These are phyloP conservation scores for Ceratobasidium sp. DNA, from an alignment of 1,284 basidiomycete genomes.

Conservation along the genomic window DNA sequence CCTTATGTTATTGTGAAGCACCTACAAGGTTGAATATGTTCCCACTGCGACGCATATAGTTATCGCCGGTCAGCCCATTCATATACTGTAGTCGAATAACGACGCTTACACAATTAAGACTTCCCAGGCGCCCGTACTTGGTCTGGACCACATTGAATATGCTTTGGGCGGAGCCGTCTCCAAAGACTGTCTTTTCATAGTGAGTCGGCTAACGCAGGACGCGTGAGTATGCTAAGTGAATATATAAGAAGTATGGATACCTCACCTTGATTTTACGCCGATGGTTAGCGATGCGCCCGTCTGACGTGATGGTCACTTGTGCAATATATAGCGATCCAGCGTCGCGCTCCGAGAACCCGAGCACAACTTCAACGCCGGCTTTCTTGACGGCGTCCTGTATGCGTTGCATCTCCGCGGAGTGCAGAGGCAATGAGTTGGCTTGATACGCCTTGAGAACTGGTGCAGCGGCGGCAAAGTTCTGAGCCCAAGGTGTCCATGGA, in stretches of 20 bases:
- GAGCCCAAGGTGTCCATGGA: slow-evolving; percentile 58
- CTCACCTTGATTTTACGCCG: slow-evolving; percentile 58
- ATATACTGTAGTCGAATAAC: not conserved
- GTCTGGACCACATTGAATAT: slow-evolving; percentile 48
- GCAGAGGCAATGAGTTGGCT: slow-evolving; percentile 56
- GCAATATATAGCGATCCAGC: slow-evolving; percentile 56
- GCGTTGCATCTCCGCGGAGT: slow-evolving; percentile 58
- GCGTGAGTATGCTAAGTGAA: not conserved
- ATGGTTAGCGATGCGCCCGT: slow-evolving; percentile 57
- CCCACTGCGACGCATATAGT: slow-evolving; percentile 14
- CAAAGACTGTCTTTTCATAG: slow-evolving; percentile 55
- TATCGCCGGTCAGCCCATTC: too few relatives aligned
- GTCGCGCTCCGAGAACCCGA: slow-evolving; percentile 58
- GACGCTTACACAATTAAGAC: slow-evolving; percentile 53
- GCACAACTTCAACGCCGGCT: slow-evolving; percentile 54
- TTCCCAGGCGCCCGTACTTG: slow-evolving; percentile 55
- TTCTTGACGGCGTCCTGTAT: slow-evolving; percentile 56
- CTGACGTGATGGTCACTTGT: slow-evolving; percentile 56
- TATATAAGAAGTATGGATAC: not conserved
- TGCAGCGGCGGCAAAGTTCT: slow-evolving; percentile 53
- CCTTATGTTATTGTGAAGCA: not conserved
- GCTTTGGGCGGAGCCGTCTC: slow-evolving; percentile 52
- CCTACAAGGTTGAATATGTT: slow-evolving; percentile 27
- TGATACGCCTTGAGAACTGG: slow-evolving; percentile 55
- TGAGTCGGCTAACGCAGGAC: slow-evolving; percentile 9